Evolutionary conservation across 2,329 filamentous ascomycete species (phyloP).

Genomic region (Neofusicoccum laricinum): DNA sequence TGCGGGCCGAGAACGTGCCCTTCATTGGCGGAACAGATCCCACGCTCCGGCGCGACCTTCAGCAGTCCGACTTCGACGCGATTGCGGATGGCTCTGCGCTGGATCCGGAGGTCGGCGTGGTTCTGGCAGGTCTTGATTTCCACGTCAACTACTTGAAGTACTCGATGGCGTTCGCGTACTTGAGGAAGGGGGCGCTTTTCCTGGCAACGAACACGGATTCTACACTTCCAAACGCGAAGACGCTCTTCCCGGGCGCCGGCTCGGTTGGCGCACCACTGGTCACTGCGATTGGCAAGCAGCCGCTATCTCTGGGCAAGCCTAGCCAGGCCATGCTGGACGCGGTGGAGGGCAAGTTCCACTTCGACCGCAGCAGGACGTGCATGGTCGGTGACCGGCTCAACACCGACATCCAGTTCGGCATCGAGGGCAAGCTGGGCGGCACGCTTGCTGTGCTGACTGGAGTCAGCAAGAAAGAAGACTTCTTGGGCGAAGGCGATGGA

Average conservation of each 20-base stretch:
- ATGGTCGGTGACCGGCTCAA: slow-evolving; percentile 95
- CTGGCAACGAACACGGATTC: slow-evolving; percentile 92
- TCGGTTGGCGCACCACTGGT: slow-evolving; percentile 74
- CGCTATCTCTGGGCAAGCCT: slow-evolving; percentile 83
- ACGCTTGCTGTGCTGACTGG: slow-evolving; percentile 90
- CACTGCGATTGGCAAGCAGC: slow-evolving; percentile 61
- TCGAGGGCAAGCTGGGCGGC: slow-evolving; percentile 85
- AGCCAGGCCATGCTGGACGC: slow-evolving; percentile 99
- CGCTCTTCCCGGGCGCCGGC: slow-evolving; percentile 89
- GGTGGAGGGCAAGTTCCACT: slow-evolving; percentile 90
- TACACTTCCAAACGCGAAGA: slow-evolving; percentile 76
- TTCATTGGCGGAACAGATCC: slow-evolving; percentile 87
- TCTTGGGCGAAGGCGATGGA: slow-evolving; percentile 65
- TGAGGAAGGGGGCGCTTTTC: slow-evolving; percentile 77
- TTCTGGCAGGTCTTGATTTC: slow-evolving; percentile 88
- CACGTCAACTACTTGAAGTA: slow-evolving; percentile 95
- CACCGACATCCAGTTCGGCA: slow-evolving; percentile 93
- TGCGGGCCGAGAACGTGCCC: slow-evolving; percentile 72
- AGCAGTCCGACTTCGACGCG: slow-evolving; percentile 72
- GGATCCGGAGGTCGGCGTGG: slow-evolving; percentile 84
- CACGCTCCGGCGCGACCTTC: slow-evolving; percentile 71
- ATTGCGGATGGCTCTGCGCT: slow-evolving; percentile 72
- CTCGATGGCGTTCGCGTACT: slow-evolving; percentile 79
- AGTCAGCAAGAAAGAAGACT: slow-evolving; percentile 80
- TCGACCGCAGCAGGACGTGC: slow-evolving; percentile 80